Evolutionary conservation across 345 rosid genomes (phyloP).

Genomic region (Turnera subulata): DNA sequence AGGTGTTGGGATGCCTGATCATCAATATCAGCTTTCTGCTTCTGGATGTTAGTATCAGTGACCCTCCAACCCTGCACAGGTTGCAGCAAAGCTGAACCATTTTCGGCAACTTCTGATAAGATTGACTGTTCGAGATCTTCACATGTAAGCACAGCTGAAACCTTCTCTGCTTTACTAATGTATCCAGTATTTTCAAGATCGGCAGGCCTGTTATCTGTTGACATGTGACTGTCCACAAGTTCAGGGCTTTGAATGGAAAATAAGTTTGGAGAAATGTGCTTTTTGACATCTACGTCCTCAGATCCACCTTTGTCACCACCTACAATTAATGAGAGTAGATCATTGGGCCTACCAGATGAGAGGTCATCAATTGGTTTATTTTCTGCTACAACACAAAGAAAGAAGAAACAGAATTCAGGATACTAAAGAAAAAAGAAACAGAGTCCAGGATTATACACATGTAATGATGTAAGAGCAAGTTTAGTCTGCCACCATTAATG

Average conservation of each 20-base stretch:
- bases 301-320: slow-evolving; percentile 60
- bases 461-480: background rate
- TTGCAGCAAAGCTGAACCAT: slow-evolving; percentile 35
- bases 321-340: slow-evolving; percentile 73
- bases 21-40: slow-evolving; percentile 41
- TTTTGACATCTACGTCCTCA: slow-evolving; percentile 32
- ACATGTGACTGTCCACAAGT: slow-evolving; percentile 22
- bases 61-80: slow-evolving; percentile 32
- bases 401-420: slow-evolving; percentile 10
- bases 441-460: background rate
- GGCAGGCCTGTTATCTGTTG: slow-evolving; percentile 15
- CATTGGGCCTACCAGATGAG: slow-evolving; percentile 41
- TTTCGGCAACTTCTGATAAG: slow-evolving; percentile 57
- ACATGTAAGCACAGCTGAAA: slow-evolving; percentile 80
- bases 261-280: slow-evolving; percentile 25
- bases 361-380: slow-evolving; percentile 54
- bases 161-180: slow-evolving; percentile 34
- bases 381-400: slow-evolving; percentile 37
- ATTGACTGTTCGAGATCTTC: slow-evolving; percentile 98
- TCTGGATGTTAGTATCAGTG: slow-evolving; percentile 35
- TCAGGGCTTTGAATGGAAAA: slow-evolving; percentile 36
- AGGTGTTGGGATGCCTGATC: slow-evolving; percentile 79
- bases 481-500: background rate
- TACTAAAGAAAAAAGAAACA: no score
- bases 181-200: slow-evolving; percentile 30